Base-by-base conservation (phyloP, 805 yeast species). In the Candida odintsovae region DNA sequence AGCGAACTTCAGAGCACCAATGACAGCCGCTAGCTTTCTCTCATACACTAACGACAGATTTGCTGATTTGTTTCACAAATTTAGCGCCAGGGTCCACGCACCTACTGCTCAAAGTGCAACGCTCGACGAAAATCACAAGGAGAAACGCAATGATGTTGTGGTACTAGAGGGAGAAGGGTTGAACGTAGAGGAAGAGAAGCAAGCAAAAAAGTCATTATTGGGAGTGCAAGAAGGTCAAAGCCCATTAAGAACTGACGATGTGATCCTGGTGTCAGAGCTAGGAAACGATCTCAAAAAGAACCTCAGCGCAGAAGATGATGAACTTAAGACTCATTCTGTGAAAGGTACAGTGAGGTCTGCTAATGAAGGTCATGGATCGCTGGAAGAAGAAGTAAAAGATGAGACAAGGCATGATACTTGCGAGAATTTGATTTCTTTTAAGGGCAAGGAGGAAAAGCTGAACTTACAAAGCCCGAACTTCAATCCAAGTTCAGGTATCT, bases 31-130 rank as follows among this genome's bases (percentile, higher is more conserved):
- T 15, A 47, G 50, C 36, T 26, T 50, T 6, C 35, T 50, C 4
- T 47, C 53, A 2, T 16, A 13, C 31, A 28, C 31, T 13, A 48
- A 40, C 23, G 52, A 49, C 25, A 49, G 13, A 22, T 31, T 49
- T 33, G 15, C 40, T 20, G 49, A 41, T n/a, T 23, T 50, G 25
- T 40, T 50, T 20, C 49, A 39, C 13, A 47, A 47, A 22, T 26
- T 50, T 3, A 44, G 49, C 15, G 19, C 49, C 8, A 47, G 23
- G 12, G 23, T 45, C 2, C 22, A 44, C 21, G 15, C 36, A 8
- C 31, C 31, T 13, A 5, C 7, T 13, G 8, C 31, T 28, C 31
- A 28, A 28, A 12, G 4, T 13, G 6, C 31, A 25, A 25, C 28
- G 12, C 12, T 3, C 10, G 13, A 25, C 6, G 28, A 25, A 7